Base-by-base conservation (phyloP, 176 grass and related monocot species). In the maize (Zea mays) region DNA sequence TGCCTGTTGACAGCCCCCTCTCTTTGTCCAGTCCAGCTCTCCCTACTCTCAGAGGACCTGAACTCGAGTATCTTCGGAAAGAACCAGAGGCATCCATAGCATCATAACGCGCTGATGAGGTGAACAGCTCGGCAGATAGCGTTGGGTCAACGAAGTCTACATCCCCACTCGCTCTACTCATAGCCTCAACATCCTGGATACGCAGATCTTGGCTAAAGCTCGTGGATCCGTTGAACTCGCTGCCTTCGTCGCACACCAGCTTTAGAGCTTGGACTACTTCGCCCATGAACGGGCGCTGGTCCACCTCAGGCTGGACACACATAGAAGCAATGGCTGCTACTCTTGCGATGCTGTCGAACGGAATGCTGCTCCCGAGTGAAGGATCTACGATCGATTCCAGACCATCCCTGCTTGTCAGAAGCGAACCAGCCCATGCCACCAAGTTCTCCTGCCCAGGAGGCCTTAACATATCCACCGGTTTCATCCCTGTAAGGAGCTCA, bases 281-380 rank as follows among this genome's bases (percentile, higher is more conserved):
- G 19, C 96, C 92, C 96, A 99, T 99, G 65, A 99, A 93, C 11
- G 96, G 96, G 33, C 96, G 83, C 34, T 99, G 96, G 66, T 99
- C 90, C 8, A 99, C 96, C 85, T 99, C 96, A 67, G 96, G 96
- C 79, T 99, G 96, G 47, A 99, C 92, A 7, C 96, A 99, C 96
- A 99, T 99, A 42, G 92, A 99, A 82, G 92, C 92, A 81, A 99
- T 99, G 40, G 96, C 96, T 83, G 92, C 92, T 65, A 96, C 92
- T 79, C 90, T 99, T 13, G 92, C 90, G 17, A 93, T 58, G 71
- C 80, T 87, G 78, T 92, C 92, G 72, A 92, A 90, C 40, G 83
- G 76, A 73, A 90, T 84, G 63, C 45, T 81, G n/a, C 38, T 82
- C 72, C 83, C 85, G 39, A 98, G 81, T 71, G 92, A 95, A 33